A percentile compares a stretch with the other conserved stretches of the same genome.
These are phyloP conservation scores for Hymenoscyphus fructigenus DNA, from an alignment of 2,329 filamentous ascomycete species.

Conservation along the genomic window DNA sequence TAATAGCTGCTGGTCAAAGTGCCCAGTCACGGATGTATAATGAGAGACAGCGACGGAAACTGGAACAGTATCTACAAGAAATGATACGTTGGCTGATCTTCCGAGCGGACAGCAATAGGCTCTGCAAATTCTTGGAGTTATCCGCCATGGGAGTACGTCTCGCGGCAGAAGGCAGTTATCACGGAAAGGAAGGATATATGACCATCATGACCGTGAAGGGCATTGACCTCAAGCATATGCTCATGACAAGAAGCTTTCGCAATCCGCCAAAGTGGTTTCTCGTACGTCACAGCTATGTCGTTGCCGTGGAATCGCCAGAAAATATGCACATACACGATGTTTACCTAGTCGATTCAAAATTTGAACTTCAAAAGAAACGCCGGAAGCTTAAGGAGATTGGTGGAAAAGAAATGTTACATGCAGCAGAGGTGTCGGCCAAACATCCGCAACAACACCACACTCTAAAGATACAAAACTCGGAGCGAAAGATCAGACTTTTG, in stretches of 20 bases:
- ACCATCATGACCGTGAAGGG: slow-evolving; percentile 91
- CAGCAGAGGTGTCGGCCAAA: slow-evolving; percentile 37
- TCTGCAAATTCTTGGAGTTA: slow-evolving; percentile 94
- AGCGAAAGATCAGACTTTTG: slow-evolving; percentile 87
- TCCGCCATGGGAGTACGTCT: slow-evolving; percentile 91
- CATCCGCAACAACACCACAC: slow-evolving; percentile 74
- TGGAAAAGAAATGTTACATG: slow-evolving; percentile 59
- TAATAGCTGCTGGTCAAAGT: slow-evolving; percentile 39
- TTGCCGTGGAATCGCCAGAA: slow-evolving; percentile 96
- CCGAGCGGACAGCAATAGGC: slow-evolving; percentile 86
- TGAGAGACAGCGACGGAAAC: slow-evolving; percentile 77
- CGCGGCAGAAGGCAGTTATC: slow-evolving; percentile 92
- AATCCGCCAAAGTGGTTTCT: slow-evolving; percentile 97
- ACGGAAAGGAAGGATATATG: slow-evolving; percentile 94
- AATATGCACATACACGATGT: slow-evolving; percentile 99
- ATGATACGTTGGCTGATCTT: slow-evolving; percentile 98
- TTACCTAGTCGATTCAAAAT: slow-evolving; percentile 90
- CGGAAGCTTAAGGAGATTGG: slow-evolving; percentile 52
- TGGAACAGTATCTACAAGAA: slow-evolving; percentile 88
- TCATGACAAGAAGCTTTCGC: slow-evolving; percentile 75
- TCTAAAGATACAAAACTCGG: slow-evolving; percentile 84
- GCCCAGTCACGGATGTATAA: slow-evolving; percentile 54
- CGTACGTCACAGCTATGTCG: slow-evolving; percentile 95
- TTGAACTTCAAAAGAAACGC: slow-evolving; percentile 75
- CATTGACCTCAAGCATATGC: slow-evolving; percentile 77